These are phyloP conservation scores for Halteria grandinella DNA, from an alignment of 73 alveolate genomes.

Conservation along the genomic window DNA sequence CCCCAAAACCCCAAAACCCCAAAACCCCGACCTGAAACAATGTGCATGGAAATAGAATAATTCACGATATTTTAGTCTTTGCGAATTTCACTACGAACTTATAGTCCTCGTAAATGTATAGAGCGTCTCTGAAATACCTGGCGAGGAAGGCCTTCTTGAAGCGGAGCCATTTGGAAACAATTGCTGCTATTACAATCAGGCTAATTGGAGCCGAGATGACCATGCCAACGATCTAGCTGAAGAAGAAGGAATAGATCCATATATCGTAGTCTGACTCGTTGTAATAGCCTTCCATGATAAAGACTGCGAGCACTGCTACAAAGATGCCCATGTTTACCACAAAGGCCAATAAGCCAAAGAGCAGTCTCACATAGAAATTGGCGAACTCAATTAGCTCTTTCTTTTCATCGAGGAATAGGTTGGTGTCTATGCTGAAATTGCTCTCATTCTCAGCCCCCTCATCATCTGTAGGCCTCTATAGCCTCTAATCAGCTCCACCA, in stretches of 20 bases:
- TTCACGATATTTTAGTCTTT: slow-evolving; percentile 19
- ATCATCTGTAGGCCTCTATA: no score
- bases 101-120: slow-evolving; percentile 34
- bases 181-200: neutral
- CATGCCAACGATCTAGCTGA: slow-evolving; percentile 3
- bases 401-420: slow-evolving; percentile 31
- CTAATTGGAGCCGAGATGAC: slow-evolving; percentile 5
- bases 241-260: slow-evolving; percentile 28
- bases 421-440: slow-evolving; percentile 25
- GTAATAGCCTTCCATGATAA: slow-evolving; percentile 18
- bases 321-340: slow-evolving; percentile 6
- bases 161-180: neutral
- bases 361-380: neutral
- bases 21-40: no score
- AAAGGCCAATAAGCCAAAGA: slow-evolving; percentile 11
- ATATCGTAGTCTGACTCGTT: slow-evolving; percentile 2
- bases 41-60: no score
- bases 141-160: slow-evolving; percentile 13
- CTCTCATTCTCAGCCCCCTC: slow-evolving; percentile 5
- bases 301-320: slow-evolving; percentile 7
- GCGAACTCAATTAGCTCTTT: slow-evolving; percentile 24
- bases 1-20: no score
- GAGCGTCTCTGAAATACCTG: slow-evolving; percentile 35
- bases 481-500: no score
- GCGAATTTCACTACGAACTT: slow-evolving; percentile 30